A percentile compares a stretch with the other conserved stretches of the same genome.
These are phyloP conservation scores for Echria macrotheca DNA, from an alignment of 495 filamentous ascomycete genomes.

Conservation along the genomic window DNA sequence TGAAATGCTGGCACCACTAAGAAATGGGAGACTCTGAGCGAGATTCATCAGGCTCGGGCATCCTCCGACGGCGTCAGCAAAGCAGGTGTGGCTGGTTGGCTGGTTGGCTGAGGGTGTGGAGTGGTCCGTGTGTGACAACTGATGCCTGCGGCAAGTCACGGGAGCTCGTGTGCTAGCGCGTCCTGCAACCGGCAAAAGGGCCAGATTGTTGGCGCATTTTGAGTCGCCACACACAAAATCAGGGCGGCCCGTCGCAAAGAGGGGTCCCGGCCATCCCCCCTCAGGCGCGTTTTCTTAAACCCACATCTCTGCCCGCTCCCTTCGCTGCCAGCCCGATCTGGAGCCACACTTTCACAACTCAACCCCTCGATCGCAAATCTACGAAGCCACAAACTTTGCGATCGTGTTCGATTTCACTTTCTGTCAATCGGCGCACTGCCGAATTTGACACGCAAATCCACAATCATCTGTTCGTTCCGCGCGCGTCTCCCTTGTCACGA, in stretches of 20 bases:
- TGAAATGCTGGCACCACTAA: too few species aligned
- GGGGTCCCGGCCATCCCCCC: slow-evolving; percentile 15
- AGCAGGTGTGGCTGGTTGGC: slow-evolving; percentile 9
- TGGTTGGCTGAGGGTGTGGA: too few species aligned
- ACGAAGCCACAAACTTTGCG: neutral
- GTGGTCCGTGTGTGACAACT: neutral
- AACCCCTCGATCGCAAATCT: neutral
- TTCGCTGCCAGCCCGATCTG: neutral
- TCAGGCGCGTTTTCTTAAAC: slow-evolving; percentile 24
- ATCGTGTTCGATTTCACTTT: neutral
- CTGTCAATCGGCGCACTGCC: too few species aligned
- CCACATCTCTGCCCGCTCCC: slow-evolving; percentile 18
- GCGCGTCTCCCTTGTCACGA: too few species aligned
- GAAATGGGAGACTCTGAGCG: too few species aligned
- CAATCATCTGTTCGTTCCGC: too few species aligned
- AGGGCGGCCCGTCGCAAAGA: slow-evolving; percentile 8
- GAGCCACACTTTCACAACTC: neutral
- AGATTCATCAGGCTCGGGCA: too few species aligned
- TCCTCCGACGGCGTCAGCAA: too few species aligned
- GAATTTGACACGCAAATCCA: too few species aligned
- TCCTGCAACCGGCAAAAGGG: slow-evolving; percentile 11
- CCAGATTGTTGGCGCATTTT: slow-evolving; percentile 18
- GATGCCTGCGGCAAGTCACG: slow-evolving; percentile 26
- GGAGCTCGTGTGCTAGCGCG: slow-evolving; percentile 32
- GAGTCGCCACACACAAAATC: slow-evolving; percentile 18